phyloP scores from a whole-genome alignment of 139 green algal genomes.

The Chlorella vulgaris region DNA sequence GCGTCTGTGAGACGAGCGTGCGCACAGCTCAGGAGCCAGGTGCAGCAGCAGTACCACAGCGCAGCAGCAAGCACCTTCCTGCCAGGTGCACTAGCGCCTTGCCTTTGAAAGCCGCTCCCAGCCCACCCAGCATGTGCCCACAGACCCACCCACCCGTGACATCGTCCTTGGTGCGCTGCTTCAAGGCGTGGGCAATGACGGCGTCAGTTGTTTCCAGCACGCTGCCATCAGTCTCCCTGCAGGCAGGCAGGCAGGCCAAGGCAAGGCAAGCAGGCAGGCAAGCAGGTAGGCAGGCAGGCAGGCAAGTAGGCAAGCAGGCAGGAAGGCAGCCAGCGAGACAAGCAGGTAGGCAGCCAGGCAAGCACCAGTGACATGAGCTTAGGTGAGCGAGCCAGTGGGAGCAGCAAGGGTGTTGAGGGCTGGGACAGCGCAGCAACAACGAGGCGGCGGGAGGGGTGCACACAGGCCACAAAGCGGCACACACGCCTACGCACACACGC shows the following conservation, averaged over 20 bases:
- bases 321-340: background rate
- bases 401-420: background rate
- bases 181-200: constrained; percentile 44
- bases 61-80: too few relatives aligned
- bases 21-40: too few relatives aligned
- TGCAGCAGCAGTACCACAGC: too few relatives aligned
- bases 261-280: too few relatives aligned
- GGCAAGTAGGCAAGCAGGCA: too few relatives aligned
- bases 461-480: background rate
- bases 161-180: constrained; percentile 54
- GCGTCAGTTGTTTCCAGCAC: constrained; percentile 41
- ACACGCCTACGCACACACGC: background rate
- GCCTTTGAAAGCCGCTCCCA: background rate
- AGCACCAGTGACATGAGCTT: too few relatives aligned
- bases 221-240: constrained; percentile 36
- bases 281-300: too few relatives aligned
- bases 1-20: too few relatives aligned
- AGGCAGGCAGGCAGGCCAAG: background rate
- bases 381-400: too few relatives aligned
- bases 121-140: background rate
- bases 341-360: background rate
- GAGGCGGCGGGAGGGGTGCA: too few relatives aligned
- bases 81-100: too few relatives aligned
- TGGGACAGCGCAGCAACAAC: too few relatives aligned
- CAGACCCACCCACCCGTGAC: constrained; percentile 34